These are phyloP conservation scores for Sphagnum magellanicum DNA, from an alignment of 228 moss, liverwort and hornwort species.

Conservation along the genomic window DNA sequence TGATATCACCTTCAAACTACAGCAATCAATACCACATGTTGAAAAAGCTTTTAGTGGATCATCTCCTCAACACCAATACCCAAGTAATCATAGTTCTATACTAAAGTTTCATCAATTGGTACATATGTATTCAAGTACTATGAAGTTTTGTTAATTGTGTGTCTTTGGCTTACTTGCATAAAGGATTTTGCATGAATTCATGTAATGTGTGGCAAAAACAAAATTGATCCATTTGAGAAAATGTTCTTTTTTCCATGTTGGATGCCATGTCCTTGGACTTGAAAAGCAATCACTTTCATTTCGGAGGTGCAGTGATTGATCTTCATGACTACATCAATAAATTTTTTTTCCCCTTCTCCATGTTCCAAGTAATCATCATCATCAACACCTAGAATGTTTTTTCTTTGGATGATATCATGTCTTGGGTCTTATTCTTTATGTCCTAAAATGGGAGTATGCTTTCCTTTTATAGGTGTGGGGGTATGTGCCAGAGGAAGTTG, in stretches of 20 bases:
- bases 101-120: too few relatives aligned
- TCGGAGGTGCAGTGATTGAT: constrained; percentile 20
- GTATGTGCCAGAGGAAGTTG: constrained; percentile 50
- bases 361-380: constrained; percentile 40
- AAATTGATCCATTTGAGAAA: constrained; percentile 47
- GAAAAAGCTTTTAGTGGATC: constrained; percentile 39
- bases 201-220: constrained; percentile 19
- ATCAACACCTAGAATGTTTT: too few relatives aligned
- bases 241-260: constrained; percentile 34
- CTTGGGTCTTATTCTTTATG: background rate
- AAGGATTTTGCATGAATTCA: background rate
- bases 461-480: constrained; percentile 40
- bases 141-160: background rate
- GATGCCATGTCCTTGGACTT: constrained; percentile 33
- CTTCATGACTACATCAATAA: constrained; percentile 35
- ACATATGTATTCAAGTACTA: background rate
- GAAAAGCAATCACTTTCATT: constrained; percentile 10
- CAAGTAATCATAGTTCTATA: constrained; percentile 15
- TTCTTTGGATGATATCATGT: background rate
- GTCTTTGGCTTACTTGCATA: background rate
- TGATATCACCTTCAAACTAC: constrained; percentile 76
- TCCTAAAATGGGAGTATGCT: background rate
- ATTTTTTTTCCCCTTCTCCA: constrained; percentile 51
- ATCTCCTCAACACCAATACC: constrained; percentile 42
- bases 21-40: constrained; percentile 62